Base-by-base conservation (phyloP, 495 filamentous ascomycete genomes). In the Aspergillus mulundensis region DNA sequence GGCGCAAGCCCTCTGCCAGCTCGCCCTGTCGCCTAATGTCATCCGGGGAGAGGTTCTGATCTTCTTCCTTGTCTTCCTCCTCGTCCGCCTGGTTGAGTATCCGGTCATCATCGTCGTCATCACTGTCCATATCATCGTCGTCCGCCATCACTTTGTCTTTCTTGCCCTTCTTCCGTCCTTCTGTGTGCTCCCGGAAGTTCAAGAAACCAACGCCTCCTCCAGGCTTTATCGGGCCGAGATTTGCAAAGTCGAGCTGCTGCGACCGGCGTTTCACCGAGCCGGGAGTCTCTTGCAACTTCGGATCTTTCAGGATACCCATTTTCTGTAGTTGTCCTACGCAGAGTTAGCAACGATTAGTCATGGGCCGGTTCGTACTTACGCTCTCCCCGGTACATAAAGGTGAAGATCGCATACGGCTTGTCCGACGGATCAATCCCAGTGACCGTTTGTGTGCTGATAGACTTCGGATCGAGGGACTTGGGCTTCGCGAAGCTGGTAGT, bases 401-500 rank as follows among this genome's bases (percentile, higher is more conserved):
- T 96, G 69, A 99, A 99, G 11, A 88, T 87, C 1, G 94, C 94
- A 74, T 96, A 99, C 15, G 95, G 95, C 69, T 90, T 90, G 52
- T 97, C 91, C 21, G 91, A 89, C 0, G 88, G 86, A 70, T 99
- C 94, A 60, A 99, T 95, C n/a, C 94, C 94, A 20, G 92, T 97
- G 16, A 99, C 94, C 0, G 93, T 97, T 72, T 99, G 94, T 0
- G 95, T 97, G 63, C 91, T 96, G 66, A 99, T 97, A 8, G 88
- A 87, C 72, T 96, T 96, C 1, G 92, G 94, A 74, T 99, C 95
- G 24, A 99, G 80, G 16, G 91, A 86, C 76, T 97, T 99, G 4
- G 94, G 95, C 68, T 97, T 93, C 12, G 95, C 95, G 71, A 99
- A 99, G 66, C 94, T 97, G 21, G 94, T 97, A 42, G 94, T 97